These are phyloP conservation scores for Helianthus tuberosus DNA, from an alignment of 129 eudicot species.

Conservation along the genomic window DNA sequence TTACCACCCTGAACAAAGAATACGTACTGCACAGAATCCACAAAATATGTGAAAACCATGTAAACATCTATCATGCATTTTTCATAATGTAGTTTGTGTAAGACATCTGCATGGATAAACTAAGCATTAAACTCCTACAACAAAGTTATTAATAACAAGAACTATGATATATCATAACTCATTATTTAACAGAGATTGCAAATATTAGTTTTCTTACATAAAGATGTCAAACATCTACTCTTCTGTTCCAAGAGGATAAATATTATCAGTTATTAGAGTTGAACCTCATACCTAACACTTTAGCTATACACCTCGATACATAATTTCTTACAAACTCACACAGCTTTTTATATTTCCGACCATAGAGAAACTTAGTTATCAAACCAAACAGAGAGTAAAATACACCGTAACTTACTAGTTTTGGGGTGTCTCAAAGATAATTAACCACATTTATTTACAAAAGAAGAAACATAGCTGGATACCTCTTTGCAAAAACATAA, in stretches of 20 bases:
- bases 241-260: no score
- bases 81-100: background rate
- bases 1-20: conserved; percentile 71
- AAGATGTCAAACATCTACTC: background rate
- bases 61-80: background rate
- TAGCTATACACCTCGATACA: background rate
- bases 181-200: background rate
- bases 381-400: background rate
- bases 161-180: background rate
- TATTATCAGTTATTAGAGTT: no score
- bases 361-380: background rate
- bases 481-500: background rate
- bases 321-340: conserved; percentile 4
- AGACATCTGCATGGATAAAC: conserved; percentile 3
- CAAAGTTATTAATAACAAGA: conserved; percentile 1
- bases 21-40: conserved; percentile 59
- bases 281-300: background rate
- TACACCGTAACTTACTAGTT: background rate
- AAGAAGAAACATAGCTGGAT: conserved; percentile 4
- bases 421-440: background rate
- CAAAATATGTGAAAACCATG: conserved; percentile 14
- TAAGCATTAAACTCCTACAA: conserved; percentile 1
- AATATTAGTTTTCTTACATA: conserved; percentile 4
- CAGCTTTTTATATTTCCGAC: background rate
- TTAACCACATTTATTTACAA: background rate